Evolutionary conservation across 805 yeast species (phyloP), one percentile per base, ranked within the genome.

Genomic region (Lipomyces spencermartinsiae): DNA sequence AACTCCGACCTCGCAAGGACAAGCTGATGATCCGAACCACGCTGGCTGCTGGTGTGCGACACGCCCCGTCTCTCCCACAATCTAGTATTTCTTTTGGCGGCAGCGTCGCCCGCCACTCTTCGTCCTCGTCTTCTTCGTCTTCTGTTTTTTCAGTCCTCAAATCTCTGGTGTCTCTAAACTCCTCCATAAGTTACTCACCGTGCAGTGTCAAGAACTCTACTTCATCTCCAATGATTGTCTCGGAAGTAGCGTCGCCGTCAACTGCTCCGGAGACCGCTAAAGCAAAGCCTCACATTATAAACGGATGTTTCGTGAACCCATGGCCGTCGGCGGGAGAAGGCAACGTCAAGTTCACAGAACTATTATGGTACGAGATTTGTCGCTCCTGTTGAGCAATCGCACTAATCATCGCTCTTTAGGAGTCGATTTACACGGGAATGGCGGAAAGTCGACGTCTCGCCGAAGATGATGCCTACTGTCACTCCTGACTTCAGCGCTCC

Each of bases 291-390:
- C 61, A 68, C 51, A 46, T n/a, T 1, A 25, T 58, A 2, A 58
- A 57, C 12, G 64, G 62, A 22, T 53, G 59, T 55, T 68, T 65
- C 61, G 8, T 19, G 7, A 64, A 51, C 16, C 71, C 71, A 16
- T 68, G 68, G 68, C 59, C 58, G 10, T 67, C 70, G 2, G 58
- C 55, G 51, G 68, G 70, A 19, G 39, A 39, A 16, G 63, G 67
- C 51, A 49, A 53, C 10, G 54, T 67, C 2, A 29, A 22, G n/a
- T n/a, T 61, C 16, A 29, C 37, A 12, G 70, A 62, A 34, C 1
- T 59, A 22, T 1, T 61, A 53, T 34, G 64, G 59, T 53, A 53
- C 22, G 56, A n/a, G 16, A 43, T 43, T 22, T 1, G 6, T 9
- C 3, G n/a, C 19, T 43, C 19, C 22, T 16, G 49, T 16, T 43